Evolutionary conservation across 1,139 yeast species (phyloP).

Genomic region (Diutina scorzettiae): DNA sequence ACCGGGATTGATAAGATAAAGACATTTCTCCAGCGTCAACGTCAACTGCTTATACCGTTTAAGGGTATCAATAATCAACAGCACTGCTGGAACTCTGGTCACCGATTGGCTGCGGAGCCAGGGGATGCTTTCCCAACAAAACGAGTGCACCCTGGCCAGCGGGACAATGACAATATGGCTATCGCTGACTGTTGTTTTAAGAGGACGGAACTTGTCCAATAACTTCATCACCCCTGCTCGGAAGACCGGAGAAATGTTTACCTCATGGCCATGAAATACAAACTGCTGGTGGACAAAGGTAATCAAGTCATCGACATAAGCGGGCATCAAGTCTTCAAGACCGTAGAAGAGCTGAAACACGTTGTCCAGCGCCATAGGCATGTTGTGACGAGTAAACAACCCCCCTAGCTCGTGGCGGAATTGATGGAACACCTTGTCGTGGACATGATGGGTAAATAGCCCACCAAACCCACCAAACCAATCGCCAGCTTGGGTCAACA

Average conservation of each 20-base stretch:
- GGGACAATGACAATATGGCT: slow-evolving; percentile 2
- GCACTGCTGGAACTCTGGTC: slow-evolving; percentile 65
- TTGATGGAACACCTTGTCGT: slow-evolving; percentile 17
- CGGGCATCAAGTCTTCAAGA: slow-evolving; percentile 22
- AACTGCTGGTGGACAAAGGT: slow-evolving; percentile 55
- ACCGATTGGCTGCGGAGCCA: slow-evolving; percentile 43
- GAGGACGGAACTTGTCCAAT: background rate
- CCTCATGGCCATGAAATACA: slow-evolving; percentile 20
- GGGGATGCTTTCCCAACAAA: slow-evolving; percentile 81
- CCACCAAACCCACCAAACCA: slow-evolving; percentile 84
- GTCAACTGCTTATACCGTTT: slow-evolving; percentile 12
- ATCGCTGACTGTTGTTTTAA: background rate
- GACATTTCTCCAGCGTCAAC: slow-evolving; percentile 12
- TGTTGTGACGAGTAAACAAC: background rate
- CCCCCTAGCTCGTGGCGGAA: slow-evolving; percentile 19
- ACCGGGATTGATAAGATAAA: slow-evolving; percentile 69
- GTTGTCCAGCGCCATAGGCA: background rate
- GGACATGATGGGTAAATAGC: slow-evolving; percentile 29
- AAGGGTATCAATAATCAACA: slow-evolving; percentile 32
- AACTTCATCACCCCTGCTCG: background rate
- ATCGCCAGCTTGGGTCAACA: slow-evolving; percentile 50
- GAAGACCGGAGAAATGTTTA: background rate
- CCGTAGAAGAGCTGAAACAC: slow-evolving; percentile 12
- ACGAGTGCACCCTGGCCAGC: slow-evolving; percentile 24
- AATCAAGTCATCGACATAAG: slow-evolving; percentile 25